Percentiles rank a stretch among this genome's conserved stretches.
Conservation (phyloP, 208 protist species). For the Blechomonas ayalai region DNA sequence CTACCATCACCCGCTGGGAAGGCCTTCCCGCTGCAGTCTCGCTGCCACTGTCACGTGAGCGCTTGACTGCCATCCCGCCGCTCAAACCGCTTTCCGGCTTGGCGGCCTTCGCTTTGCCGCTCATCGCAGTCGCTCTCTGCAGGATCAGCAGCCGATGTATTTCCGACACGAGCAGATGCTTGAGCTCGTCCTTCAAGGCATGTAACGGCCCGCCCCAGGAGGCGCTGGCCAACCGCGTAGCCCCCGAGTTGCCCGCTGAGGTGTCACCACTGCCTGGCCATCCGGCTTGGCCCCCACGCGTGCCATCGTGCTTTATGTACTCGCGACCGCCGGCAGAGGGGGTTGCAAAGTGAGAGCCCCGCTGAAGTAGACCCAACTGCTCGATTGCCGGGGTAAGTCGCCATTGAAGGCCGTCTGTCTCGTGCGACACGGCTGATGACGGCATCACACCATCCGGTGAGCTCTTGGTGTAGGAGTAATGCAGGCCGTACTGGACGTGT, state of each 20-base stretch:
- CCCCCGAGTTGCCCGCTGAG: neutral
- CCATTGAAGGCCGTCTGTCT: constrained; percentile 18
- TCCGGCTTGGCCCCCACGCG: too few relatives aligned
- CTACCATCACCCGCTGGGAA: neutral
- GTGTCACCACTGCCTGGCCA: neutral
- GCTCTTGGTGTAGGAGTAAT: constrained; percentile 24
- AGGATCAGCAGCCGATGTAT: constrained; percentile 24
- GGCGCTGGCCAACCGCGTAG: neutral
- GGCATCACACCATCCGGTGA: constrained; percentile 3
- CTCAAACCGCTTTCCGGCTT: neutral
- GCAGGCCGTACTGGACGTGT: constrained; percentile 62
- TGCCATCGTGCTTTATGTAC: too few relatives aligned
- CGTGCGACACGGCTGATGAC: constrained; percentile 4
- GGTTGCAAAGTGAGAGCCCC: neutral
- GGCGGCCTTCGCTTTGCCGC: neutral
- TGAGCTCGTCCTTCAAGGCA: constrained; percentile 19
- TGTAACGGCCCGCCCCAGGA: constrained; percentile 6
- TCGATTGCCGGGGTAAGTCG: constrained; percentile 37
- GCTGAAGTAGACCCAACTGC: constrained; percentile 8
- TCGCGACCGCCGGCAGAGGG: neutral
- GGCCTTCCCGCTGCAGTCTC: neutral
- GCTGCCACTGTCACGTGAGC: neutral
- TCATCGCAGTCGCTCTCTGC: neutral
- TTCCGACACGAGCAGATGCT: constrained; percentile 30
- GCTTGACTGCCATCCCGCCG: constrained; percentile 3